A percentile compares a stretch with the other conserved stretches of the same genome.
Conservation (phyloP, 495 filamentous ascomycete genomes). For the Penicillium canariense region DNA sequence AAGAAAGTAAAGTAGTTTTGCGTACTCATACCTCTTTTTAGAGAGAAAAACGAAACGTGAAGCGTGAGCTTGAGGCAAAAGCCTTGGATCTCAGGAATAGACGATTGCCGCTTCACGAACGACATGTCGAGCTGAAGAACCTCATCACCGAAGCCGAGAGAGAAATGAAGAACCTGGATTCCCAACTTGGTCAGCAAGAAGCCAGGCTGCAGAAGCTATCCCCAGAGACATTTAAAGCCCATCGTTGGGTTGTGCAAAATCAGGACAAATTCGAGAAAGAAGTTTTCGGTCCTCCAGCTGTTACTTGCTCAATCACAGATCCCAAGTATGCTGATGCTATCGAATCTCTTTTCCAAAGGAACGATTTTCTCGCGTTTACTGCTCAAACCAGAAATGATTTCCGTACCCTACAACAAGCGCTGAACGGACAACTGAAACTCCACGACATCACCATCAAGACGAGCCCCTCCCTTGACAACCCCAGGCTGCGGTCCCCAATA, state of each 20-base stretch:
- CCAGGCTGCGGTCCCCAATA: constrained; percentile 49
- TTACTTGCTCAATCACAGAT: constrained; percentile 80
- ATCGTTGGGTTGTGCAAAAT: constrained; percentile 78
- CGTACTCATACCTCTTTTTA: constrained; percentile 18
- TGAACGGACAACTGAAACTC: constrained; percentile 53
- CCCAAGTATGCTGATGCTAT: constrained; percentile 68
- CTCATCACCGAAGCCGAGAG: constrained; percentile 37
- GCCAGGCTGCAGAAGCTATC: constrained; percentile 56
- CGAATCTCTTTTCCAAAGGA: constrained; percentile 63
- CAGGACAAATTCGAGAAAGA: constrained; percentile 69
- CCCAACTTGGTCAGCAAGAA: constrained; percentile 72
- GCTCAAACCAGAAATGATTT: constrained; percentile 71
- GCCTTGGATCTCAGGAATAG: constrained; percentile 31
- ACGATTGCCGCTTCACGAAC: constrained; percentile 23
- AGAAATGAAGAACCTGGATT: constrained; percentile 62
- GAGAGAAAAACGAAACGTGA: constrained; percentile 36
- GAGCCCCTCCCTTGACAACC: constrained; percentile 44
- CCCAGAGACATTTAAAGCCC: constrained; percentile 62
- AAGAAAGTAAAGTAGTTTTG: too few species aligned
- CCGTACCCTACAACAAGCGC: constrained; percentile 54
- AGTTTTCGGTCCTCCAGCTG: constrained; percentile 80
- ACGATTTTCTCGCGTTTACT: constrained; percentile 72
- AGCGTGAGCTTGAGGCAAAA: constrained; percentile 31
- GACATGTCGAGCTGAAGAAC: constrained; percentile 23
- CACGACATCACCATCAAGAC: constrained; percentile 64